Evolutionary conservation across 345 rosid genomes (phyloP).

Genomic region (Camelina hispida): DNA sequence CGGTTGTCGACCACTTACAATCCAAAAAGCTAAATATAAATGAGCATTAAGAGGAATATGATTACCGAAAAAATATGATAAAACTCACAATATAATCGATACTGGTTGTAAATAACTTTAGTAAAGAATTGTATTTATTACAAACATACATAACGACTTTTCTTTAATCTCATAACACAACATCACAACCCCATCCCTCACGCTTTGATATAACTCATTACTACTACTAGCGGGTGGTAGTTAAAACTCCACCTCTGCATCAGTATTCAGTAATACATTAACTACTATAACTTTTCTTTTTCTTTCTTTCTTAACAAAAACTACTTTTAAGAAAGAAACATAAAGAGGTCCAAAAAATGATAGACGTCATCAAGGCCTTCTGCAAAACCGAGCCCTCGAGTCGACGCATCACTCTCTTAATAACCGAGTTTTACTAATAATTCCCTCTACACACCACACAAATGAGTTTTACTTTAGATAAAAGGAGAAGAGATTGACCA

Average conservation of each 20-base stretch:
- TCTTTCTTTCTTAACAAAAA: conserved; percentile 11
- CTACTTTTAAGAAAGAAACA: conserved; percentile 25
- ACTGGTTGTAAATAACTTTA: background rate
- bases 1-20: conserved; percentile 1
- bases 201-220: conserved; percentile 7
- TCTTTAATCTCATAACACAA: conserved; percentile 21
- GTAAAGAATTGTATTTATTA: conserved; percentile 14
- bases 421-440: conserved; percentile 18
- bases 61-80: background rate
- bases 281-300: background rate
- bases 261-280: conserved; percentile 33
- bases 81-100: background rate
- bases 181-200: conserved; percentile 23
- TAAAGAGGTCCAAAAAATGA: conserved; percentile 31
- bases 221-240: conserved; percentile 43
- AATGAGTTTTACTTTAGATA: conserved; percentile 11
- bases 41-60: background rate
- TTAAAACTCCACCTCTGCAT: conserved; percentile 41
- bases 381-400: conserved; percentile 38
- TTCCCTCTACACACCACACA: conserved; percentile 27
- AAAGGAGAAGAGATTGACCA: background rate
- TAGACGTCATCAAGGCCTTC: conserved; percentile 38
- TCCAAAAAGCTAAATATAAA: background rate
- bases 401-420: conserved; percentile 30
- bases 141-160: conserved; percentile 17